Conservation (phyloP, 2,329 filamentous ascomycete species). For the Cercospora canescens region DNA sequence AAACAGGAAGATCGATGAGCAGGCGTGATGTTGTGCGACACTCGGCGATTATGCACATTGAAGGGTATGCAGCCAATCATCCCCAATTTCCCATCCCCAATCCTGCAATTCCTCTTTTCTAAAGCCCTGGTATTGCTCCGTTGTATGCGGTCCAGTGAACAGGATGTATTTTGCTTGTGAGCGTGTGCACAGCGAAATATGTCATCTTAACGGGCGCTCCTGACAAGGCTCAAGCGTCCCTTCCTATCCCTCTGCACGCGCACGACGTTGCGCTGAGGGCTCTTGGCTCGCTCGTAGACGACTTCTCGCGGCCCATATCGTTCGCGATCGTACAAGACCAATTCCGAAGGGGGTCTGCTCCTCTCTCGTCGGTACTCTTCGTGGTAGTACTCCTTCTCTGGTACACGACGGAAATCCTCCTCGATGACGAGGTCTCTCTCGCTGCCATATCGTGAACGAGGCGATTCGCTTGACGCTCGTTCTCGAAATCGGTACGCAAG, state of each 20-base stretch:
- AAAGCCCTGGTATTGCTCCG: too few species aligned
- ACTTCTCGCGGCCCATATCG: slow-evolving; percentile 56
- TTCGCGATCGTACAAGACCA: slow-evolving; percentile 52
- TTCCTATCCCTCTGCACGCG: slow-evolving; percentile 86
- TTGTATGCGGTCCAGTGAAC: too few species aligned
- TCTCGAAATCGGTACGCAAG: slow-evolving; percentile 46
- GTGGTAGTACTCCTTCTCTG: slow-evolving; percentile 51
- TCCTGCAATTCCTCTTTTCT: too few species aligned
- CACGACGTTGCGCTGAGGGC: slow-evolving; percentile 55
- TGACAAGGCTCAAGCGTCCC: slow-evolving; percentile 91
- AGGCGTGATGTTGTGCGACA: too few species aligned
- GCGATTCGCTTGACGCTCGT: slow-evolving; percentile 7
- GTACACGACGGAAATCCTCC: slow-evolving; percentile 5
- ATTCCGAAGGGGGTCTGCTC: not conserved
- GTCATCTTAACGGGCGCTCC: slow-evolving; percentile 62
- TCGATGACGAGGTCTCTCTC: not conserved
- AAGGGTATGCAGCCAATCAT: too few species aligned
- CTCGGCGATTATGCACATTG: too few species aligned
- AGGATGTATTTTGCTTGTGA: too few species aligned
- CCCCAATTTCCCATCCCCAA: too few species aligned
- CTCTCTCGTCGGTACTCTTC: slow-evolving; percentile 42
- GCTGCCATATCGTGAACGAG: not conserved
- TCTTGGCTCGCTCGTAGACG: slow-evolving; percentile 45
- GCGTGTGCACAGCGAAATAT: too few species aligned
- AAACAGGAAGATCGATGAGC: too few species aligned